Evolutionary conservation across 768 basidiomycete genomes (phyloP).

Genomic region (Calocybe gangraenosa): DNA sequence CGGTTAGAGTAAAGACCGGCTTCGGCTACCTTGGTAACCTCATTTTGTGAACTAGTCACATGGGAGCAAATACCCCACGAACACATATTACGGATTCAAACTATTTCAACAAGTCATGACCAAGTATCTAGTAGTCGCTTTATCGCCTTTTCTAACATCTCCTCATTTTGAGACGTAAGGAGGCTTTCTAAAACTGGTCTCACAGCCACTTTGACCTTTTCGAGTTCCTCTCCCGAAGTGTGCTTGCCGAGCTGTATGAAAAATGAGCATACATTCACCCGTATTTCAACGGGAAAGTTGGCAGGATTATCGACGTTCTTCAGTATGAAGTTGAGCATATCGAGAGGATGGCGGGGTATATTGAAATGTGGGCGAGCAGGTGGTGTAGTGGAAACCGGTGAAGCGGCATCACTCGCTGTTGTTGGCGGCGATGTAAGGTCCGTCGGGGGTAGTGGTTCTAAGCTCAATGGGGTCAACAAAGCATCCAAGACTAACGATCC

Average conservation of each 20-base stretch:
- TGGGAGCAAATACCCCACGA: no score
- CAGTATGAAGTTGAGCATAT: slow-evolving; percentile 64
- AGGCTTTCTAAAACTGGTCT: slow-evolving; percentile 49
- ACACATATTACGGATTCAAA: no score
- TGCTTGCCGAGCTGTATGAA: slow-evolving; percentile 60
- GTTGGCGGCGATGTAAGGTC: slow-evolving; percentile 35
- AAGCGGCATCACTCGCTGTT: slow-evolving; percentile 36
- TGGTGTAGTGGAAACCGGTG: slow-evolving; percentile 44
- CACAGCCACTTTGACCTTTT: slow-evolving; percentile 46
- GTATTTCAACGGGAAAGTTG: slow-evolving; percentile 70
- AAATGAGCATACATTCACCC: slow-evolving; percentile 72
- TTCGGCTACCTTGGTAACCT: no score
- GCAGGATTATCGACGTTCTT: slow-evolving; percentile 51
- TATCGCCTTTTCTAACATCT: slow-evolving; percentile 35
- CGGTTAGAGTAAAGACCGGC: background rate
- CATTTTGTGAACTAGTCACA: no score
- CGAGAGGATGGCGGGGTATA: slow-evolving; percentile 54
- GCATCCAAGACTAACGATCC: slow-evolving; percentile 62
- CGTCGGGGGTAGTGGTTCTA: slow-evolving; percentile 33
- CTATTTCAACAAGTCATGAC: slow-evolving; percentile 29
- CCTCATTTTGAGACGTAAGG: slow-evolving; percentile 38
- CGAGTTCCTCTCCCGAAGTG: slow-evolving; percentile 42
- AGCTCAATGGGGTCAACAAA: slow-evolving; percentile 45
- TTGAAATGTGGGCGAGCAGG: slow-evolving; percentile 34
- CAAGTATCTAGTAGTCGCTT: slow-evolving; percentile 38